These are phyloP conservation scores for Candida xiaguanensis DNA, from an alignment of 805 yeast species.

Conservation along the genomic window DNA sequence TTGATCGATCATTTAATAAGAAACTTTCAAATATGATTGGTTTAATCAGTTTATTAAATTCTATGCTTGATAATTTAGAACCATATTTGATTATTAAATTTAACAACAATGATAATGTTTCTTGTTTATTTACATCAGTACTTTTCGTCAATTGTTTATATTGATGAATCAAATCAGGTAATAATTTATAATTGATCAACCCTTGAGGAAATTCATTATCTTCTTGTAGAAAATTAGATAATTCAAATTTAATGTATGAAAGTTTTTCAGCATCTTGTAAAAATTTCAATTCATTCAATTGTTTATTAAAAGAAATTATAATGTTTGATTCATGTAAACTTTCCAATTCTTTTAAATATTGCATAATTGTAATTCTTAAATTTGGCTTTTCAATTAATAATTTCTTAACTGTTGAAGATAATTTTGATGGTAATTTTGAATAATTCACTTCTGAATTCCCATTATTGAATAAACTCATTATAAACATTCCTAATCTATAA, in stretches of 20 bases:
- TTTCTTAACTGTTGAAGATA: slow-evolving; percentile 16
- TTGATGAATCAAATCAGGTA: slow-evolving; percentile 66
- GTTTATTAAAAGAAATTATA: slow-evolving; percentile 49
- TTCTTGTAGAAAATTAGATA: slow-evolving; percentile 21
- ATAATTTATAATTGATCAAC: slow-evolving; percentile 52
- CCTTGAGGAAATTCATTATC: slow-evolving; percentile 41
- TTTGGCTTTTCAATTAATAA: slow-evolving; percentile 33
- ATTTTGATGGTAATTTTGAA: slow-evolving; percentile 5
- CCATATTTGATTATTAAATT: slow-evolving; percentile 40
- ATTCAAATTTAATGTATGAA: slow-evolving; percentile 31
- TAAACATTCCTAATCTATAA: slow-evolving; percentile 56
- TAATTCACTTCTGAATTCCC: not conserved
- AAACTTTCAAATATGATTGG: slow-evolving; percentile 66
- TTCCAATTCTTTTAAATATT: slow-evolving; percentile 23
- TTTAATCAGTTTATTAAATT: slow-evolving; percentile 42
- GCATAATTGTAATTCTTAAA: slow-evolving; percentile 29
- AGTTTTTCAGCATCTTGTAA: slow-evolving; percentile 53
- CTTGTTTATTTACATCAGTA: slow-evolving; percentile 28
- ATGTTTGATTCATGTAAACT: slow-evolving; percentile 33
- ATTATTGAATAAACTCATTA: slow-evolving; percentile 27
- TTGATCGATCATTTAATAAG: slow-evolving; percentile 67
- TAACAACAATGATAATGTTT: slow-evolving; percentile 34
- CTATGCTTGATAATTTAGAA: slow-evolving; percentile 21
- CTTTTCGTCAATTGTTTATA: slow-evolving; percentile 26
- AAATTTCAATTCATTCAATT: slow-evolving; percentile 54